These are phyloP conservation scores for Boletus vermiculosoides DNA, from an alignment of 768 basidiomycete genomes.

Conservation along the genomic window DNA sequence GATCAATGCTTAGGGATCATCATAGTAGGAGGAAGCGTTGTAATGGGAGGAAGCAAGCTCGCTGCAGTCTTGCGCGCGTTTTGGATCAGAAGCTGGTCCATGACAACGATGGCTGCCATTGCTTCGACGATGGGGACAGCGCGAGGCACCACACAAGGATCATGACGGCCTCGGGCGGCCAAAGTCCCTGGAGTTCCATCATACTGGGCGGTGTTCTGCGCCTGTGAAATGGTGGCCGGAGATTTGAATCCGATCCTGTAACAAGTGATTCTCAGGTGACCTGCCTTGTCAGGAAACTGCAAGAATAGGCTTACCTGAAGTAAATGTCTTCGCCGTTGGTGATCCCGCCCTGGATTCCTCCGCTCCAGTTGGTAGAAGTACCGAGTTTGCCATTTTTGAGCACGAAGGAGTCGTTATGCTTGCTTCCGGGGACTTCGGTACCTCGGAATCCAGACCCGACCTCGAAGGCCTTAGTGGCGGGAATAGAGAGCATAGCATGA, in stretches of 20 bases:
- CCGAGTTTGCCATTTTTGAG: constrained; percentile 69
- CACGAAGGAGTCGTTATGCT: constrained; percentile 91
- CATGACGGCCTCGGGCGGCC: constrained; percentile 91
- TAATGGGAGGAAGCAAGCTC: constrained; percentile 76
- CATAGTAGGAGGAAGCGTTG: constrained; percentile 93
- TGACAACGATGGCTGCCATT: constrained; percentile 93
- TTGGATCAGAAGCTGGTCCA: constrained; percentile 92
- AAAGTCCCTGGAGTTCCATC: constrained; percentile 86
- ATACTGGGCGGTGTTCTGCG: constrained; percentile 89
- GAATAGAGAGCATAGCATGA: constrained; percentile 98
- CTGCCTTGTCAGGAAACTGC: background rate
- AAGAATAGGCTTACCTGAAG: constrained; percentile 66
- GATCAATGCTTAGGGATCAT: constrained; percentile 50
- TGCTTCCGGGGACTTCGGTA: constrained; percentile 87
- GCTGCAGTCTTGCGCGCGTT: constrained; percentile 76
- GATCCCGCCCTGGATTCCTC: constrained; percentile 97
- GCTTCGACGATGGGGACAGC: constrained; percentile 98
- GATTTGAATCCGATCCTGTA: constrained; percentile 93
- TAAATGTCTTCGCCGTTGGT: constrained; percentile 97
- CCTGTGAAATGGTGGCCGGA: constrained; percentile 94
- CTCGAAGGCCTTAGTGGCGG: constrained; percentile 98
- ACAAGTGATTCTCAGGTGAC: constrained; percentile 10
- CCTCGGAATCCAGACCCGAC: constrained; percentile 96
- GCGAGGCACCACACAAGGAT: constrained; percentile 95
- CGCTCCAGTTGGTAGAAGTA: constrained; percentile 93